Evolutionary conservation across 2,329 filamentous ascomycete species (phyloP).

Genomic region (Coleophoma cylindrospora): DNA sequence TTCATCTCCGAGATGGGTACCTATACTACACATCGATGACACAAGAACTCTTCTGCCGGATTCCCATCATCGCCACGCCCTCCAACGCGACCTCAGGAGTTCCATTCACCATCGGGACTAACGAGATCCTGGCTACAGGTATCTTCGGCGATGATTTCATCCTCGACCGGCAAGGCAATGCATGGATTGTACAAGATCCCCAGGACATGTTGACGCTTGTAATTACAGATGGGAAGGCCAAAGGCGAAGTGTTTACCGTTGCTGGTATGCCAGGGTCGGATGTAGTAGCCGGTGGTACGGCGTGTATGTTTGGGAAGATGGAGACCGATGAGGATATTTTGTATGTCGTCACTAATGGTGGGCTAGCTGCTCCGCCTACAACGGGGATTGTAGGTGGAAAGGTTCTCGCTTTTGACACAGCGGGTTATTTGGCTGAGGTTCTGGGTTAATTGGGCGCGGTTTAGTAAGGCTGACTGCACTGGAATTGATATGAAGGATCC

Average conservation of each 20-base stretch:
- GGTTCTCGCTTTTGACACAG: constrained; percentile 11
- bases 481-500: too few relatives aligned
- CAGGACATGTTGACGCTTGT: constrained; percentile 2
- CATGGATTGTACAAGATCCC: constrained; percentile 9
- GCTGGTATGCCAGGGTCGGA: constrained; percentile 4
- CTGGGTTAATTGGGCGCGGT: neutral
- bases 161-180: constrained; percentile 9
- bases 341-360: constrained; percentile 14
- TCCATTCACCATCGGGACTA: neutral
- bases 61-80: neutral
- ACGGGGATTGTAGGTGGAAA: constrained; percentile 13
- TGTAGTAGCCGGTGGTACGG: constrained; percentile 3
- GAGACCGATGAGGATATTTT: constrained; percentile 9
- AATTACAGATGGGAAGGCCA: constrained; percentile 5
- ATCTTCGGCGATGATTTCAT: constrained; percentile 7
- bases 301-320: constrained; percentile 12
- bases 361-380: constrained; percentile 9
- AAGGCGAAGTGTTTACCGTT: constrained; percentile 2
- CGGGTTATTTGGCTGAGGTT: neutral
- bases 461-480: too few relatives aligned
- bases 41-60: constrained; percentile 10
- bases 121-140: neutral
- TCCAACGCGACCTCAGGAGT: too few relatives aligned
- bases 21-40: constrained; percentile 16
- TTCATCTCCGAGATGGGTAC: constrained; percentile 7